Percentiles rank a stretch among this genome's conserved stretches.
phyloP scores from a whole-genome alignment of 305 asterid species.

The Salvia sclarea region DNA sequence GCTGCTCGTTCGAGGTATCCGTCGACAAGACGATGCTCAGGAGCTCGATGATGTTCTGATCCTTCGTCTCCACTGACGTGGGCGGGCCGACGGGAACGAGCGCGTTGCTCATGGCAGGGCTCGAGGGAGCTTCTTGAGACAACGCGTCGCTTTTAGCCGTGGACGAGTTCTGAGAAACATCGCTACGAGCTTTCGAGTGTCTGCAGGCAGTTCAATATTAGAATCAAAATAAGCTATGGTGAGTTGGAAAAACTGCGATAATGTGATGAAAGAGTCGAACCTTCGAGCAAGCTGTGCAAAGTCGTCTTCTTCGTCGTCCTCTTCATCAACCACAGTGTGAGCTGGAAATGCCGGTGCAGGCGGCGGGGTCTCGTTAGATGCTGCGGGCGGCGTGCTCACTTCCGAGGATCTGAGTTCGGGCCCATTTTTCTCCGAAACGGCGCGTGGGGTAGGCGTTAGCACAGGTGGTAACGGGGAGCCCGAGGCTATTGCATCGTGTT shows the following conservation, averaged over 20 bases:
- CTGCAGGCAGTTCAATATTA: conserved; percentile 44
- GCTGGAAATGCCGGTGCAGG: conserved; percentile 44
- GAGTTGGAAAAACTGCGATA: neutral
- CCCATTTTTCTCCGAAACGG: conserved; percentile 38
- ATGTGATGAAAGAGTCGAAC: no score
- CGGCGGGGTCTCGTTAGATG: conserved; percentile 45
- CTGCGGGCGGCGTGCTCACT: conserved; percentile 33
- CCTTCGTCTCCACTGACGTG: conserved; percentile 49
- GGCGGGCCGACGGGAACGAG: conserved; percentile 57
- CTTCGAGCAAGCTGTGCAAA: conserved; percentile 93
- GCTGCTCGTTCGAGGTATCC: conserved; percentile 39
- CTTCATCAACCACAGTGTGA: conserved; percentile 49
- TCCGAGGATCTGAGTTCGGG: conserved; percentile 45
- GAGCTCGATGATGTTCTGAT: conserved; percentile 81
- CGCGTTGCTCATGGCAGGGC: conserved; percentile 54
- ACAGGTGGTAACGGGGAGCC: conserved; percentile 63
- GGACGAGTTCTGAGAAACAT: conserved; percentile 39
- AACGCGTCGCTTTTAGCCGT: conserved; percentile 29
- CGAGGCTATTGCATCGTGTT: conserved; percentile 81
- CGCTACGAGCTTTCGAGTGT: conserved; percentile 51
- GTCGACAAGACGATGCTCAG: conserved; percentile 72
- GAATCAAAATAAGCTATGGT: neutral
- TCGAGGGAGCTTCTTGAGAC: conserved; percentile 38
- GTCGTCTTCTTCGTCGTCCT: conserved; percentile 98
- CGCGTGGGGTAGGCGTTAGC: conserved; percentile 27